phyloP scores from a whole-genome alignment of 495 filamentous ascomycete genomes.

The Penicillium cataractarum region DNA sequence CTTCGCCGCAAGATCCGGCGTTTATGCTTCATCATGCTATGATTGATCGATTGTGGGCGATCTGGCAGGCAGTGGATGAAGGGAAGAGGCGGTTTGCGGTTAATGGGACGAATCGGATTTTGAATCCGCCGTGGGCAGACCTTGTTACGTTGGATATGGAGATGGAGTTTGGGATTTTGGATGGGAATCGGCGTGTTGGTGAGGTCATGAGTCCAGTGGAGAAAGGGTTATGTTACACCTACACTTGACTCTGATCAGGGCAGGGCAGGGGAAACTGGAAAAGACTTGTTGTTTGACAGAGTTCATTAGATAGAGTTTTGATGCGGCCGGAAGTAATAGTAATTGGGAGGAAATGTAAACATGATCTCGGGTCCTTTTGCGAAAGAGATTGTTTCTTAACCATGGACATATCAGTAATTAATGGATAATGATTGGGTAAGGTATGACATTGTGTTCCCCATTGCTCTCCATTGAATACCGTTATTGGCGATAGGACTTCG shows the following conservation, averaged over 20 bases:
- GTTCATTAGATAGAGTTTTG: not conserved
- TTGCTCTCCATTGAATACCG: not conserved
- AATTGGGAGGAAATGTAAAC: not conserved
- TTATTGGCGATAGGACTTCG: not conserved
- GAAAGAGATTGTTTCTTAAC: not conserved
- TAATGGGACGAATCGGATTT: slow-evolving; percentile 32
- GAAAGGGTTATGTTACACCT: slow-evolving; percentile 28
- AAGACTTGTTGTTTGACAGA: not conserved
- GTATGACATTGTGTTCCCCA: not conserved
- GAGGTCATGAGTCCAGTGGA: slow-evolving; percentile 33
- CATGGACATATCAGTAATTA: not conserved
- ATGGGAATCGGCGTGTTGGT: slow-evolving; percentile 22
- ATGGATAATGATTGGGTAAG: not conserved
- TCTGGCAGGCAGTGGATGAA: slow-evolving; percentile 50
- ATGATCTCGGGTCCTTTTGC: not conserved
- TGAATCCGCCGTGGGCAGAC: slow-evolving; percentile 28
- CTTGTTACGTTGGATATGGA: slow-evolving; percentile 30
- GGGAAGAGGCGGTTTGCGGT: slow-evolving; percentile 22
- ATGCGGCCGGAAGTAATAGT: not conserved
- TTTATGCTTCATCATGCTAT: slow-evolving; percentile 62
- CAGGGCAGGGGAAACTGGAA: not conserved
- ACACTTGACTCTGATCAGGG: slow-evolving; percentile 14
- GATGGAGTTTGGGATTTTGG: slow-evolving; percentile 35
- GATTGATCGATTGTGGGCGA: slow-evolving; percentile 60
- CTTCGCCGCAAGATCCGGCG: slow-evolving; percentile 50